Percentiles rank a stretch among this genome's conserved stretches.
These are phyloP conservation scores for Rhodamnia rubescens DNA, from an alignment of 345 rosid species.

Conservation along the genomic window DNA sequence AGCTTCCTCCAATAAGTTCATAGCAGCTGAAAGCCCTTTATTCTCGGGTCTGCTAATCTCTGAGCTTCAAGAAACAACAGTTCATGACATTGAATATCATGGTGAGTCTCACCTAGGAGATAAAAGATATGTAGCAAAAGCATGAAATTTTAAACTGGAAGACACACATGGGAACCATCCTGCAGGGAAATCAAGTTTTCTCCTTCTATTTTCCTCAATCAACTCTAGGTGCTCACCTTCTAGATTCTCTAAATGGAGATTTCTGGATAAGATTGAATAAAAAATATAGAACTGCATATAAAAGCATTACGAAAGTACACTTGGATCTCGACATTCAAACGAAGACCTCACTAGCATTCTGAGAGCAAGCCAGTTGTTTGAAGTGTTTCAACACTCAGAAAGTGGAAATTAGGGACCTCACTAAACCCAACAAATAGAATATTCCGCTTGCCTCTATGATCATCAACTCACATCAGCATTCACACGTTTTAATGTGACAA, in stretches of 20 bases:
- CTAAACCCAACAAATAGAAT: not conserved
- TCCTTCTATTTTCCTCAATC: not conserved
- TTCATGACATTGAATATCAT: not conserved
- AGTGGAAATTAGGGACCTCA: not conserved
- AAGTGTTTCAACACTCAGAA: not conserved
- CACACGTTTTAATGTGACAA: constrained; percentile 2
- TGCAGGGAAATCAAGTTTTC: not conserved
- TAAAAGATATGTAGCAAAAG: not conserved
- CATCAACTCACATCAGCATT: not conserved
- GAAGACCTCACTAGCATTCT: not conserved
- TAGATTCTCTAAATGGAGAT: not conserved
- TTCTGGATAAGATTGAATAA: not conserved
- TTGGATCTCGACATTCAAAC: not conserved
- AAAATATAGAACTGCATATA: not conserved
- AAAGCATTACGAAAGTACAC: not conserved
- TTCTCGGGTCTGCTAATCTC: constrained; percentile 92
- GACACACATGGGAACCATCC: not conserved
- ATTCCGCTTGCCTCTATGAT: not conserved
- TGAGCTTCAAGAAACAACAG: constrained; percentile 54
- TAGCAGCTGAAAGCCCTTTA: constrained; percentile 56
- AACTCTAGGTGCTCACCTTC: not conserved
- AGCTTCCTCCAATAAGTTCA: constrained; percentile 42
- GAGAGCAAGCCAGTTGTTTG: not conserved
- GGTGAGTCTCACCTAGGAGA: not conserved
- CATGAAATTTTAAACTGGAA: not conserved